Evolutionary conservation across 23 red algal species (phyloP).

Genomic region (Cyanidium caldarium): DNA sequence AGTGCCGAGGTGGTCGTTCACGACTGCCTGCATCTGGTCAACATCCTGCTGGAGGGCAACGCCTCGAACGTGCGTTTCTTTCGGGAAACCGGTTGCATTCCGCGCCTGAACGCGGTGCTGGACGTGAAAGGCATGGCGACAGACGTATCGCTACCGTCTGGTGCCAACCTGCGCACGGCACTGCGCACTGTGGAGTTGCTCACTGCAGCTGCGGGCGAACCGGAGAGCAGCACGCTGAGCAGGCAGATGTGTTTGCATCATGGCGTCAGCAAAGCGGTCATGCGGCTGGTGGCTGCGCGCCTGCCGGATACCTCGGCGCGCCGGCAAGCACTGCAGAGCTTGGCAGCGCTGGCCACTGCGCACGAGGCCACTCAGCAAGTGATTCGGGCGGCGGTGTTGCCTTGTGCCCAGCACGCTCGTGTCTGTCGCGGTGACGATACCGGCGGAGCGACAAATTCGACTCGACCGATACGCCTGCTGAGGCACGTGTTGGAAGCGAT

Average conservation of each 20-base stretch:
- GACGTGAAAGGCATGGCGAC: conserved; percentile 7
- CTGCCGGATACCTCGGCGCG: no score
- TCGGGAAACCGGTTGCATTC: conserved; percentile 76
- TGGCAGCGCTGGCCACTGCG: not conserved
- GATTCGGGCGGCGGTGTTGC: no score
- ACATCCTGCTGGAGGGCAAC: conserved; percentile 34
- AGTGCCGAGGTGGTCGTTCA: conserved; percentile 37
- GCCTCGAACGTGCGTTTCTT: conserved; percentile 45
- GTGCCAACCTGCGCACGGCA: no score
- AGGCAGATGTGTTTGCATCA: no score
- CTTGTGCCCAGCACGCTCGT: not conserved
- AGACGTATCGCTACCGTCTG: no score
- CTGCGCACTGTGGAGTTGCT: no score
- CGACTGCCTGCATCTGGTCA: conserved; percentile 45
- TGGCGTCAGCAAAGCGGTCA: no score
- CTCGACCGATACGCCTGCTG: not conserved
- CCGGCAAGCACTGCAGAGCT: not conserved
- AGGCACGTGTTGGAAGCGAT: not conserved
- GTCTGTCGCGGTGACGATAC: not conserved
- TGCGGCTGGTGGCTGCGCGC: no score
- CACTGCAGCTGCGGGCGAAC: no score
- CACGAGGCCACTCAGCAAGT: not conserved
- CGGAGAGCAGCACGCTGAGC: no score
- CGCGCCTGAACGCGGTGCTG: conserved; percentile 28
- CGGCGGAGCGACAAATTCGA: not conserved